Evolutionary conservation across 495 filamentous ascomycete species (phyloP).

Genomic region (Apiosordaria backusii): DNA sequence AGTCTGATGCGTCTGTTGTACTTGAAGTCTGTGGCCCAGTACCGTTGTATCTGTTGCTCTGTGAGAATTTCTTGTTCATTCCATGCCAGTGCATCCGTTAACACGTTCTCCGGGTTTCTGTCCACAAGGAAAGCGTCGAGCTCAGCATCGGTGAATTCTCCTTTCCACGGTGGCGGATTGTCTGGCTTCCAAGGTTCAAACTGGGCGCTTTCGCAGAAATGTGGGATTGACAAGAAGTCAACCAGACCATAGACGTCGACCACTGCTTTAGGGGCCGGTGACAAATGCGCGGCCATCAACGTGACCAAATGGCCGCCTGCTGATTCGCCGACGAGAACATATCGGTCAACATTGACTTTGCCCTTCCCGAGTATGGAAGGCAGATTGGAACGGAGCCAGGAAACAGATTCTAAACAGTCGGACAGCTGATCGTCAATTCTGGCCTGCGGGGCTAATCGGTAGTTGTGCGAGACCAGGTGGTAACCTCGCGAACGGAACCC

Average conservation of each 20-base stretch:
- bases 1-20: constrained; percentile 20
- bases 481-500: constrained; percentile 27
- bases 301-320: constrained; percentile 29
- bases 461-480: constrained; percentile 33
- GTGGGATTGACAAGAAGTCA: constrained; percentile 18
- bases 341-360: constrained; percentile 28
- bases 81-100: constrained; percentile 28
- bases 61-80: constrained; percentile 18
- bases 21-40: constrained; percentile 24
- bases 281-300: constrained; percentile 21
- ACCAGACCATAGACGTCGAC: constrained; percentile 28
- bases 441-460: constrained; percentile 31
- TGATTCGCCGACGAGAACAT: constrained; percentile 29
- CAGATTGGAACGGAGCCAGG: constrained; percentile 25
- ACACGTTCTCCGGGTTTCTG: constrained; percentile 16
- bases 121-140: constrained; percentile 23
- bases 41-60: constrained; percentile 18
- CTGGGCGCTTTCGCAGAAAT: constrained; percentile 4
- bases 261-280: constrained; percentile 17
- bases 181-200: neutral
- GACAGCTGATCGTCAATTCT: constrained; percentile 24
- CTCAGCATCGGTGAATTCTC: constrained; percentile 21
- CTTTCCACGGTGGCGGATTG: constrained; percentile 14
- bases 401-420: constrained; percentile 26
- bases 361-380: constrained; percentile 20